Conservation (phyloP, 768 basidiomycete genomes). For the Hortiboletus flavorubellus region DNA sequence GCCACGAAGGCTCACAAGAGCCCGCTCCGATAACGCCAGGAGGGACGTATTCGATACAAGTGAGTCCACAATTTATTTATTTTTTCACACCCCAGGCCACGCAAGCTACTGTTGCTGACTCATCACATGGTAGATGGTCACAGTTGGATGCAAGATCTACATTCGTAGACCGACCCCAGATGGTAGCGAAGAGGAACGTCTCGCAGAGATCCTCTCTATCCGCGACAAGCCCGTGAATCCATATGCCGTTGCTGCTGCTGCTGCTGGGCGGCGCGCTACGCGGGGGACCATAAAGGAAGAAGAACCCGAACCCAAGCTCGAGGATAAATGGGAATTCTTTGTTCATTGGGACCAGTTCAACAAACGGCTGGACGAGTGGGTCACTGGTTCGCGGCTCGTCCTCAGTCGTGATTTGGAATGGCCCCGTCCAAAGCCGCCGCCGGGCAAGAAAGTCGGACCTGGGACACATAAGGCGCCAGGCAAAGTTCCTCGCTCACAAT, state of each 20-base stretch:
- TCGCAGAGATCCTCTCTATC: conserved; percentile 94
- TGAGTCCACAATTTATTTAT: conserved; percentile 38
- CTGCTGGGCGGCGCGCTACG: conserved; percentile 36
- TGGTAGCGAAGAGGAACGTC: conserved; percentile 80
- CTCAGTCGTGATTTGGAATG: conserved; percentile 87
- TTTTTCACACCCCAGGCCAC: conserved; percentile 27
- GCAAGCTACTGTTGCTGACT: conserved; percentile 30
- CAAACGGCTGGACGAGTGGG: conserved; percentile 98
- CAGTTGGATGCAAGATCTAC: conserved; percentile 94
- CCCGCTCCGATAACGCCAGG: conserved; percentile 71
- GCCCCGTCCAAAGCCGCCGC: conserved; percentile 81
- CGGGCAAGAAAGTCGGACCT: conserved; percentile 51
- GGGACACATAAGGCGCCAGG: conserved; percentile 52
- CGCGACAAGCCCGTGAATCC: conserved; percentile 76
- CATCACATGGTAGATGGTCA: conserved; percentile 60
- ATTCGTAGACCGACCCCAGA: conserved; percentile 76
- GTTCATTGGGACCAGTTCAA: conserved; percentile 99
- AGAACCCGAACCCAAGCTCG: conserved; percentile 52
- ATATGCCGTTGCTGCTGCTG: conserved; percentile 37
- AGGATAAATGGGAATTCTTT: conserved; percentile 90
- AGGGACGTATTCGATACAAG: conserved; percentile 75
- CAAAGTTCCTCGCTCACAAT: conserved; percentile 58
- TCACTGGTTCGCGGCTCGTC: conserved; percentile 82
- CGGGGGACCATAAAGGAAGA: conserved; percentile 41
- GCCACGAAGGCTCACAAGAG: conserved; percentile 34